Base-by-base conservation (phyloP, 1,139 yeast genomes). In the Zygoascus hellenicus region DNA sequence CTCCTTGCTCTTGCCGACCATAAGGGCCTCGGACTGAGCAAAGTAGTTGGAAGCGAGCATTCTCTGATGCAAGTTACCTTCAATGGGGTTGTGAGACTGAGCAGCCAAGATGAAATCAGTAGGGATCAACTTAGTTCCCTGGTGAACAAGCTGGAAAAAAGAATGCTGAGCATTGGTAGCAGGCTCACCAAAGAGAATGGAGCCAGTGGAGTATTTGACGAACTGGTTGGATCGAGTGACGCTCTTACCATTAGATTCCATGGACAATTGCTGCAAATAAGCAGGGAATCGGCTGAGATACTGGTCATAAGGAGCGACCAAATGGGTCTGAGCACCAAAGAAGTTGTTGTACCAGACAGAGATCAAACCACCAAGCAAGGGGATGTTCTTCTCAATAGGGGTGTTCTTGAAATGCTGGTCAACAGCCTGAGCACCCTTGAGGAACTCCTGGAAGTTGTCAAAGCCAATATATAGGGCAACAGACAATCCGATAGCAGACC, bases 211-310 rank as follows among this genome's bases (percentile, higher is more conserved):
- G 76, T 92, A 92, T 74, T 83, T 81, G 64, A 96, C 87, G 74
- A 84, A 88, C 54, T 80, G 83, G 65, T 88, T 85, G 61, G 87
- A 89, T 70, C 97, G 83, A 60, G 96, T 85, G 58, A 90, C 97
- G 42, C 95, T 83, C 75, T 92, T 92, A 75, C 98, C 98, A 74
- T 92, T 92, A 53, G 97, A 89, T 75, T 92, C 98, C 98, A 92
- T 92, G 35, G 96, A 87, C 68, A 92, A 80, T 75, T 92, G 98
- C 76, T 92, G 98, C 71, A 92, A 78, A 74, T 92, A 92, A 51
- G 98, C 98, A 56, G 98, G 97, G 90, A 92, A 92, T 70, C 98
- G 80, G 80, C 90, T 96, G 71, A 92, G 76, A 77, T 92, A 92
- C 76, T 92, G 98, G 72, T 92, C 98, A 66, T 89, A 92, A 58